These are phyloP conservation scores for Cladosporium halotolerans DNA, from an alignment of 2,329 filamentous ascomycete genomes.

Conservation along the genomic window DNA sequence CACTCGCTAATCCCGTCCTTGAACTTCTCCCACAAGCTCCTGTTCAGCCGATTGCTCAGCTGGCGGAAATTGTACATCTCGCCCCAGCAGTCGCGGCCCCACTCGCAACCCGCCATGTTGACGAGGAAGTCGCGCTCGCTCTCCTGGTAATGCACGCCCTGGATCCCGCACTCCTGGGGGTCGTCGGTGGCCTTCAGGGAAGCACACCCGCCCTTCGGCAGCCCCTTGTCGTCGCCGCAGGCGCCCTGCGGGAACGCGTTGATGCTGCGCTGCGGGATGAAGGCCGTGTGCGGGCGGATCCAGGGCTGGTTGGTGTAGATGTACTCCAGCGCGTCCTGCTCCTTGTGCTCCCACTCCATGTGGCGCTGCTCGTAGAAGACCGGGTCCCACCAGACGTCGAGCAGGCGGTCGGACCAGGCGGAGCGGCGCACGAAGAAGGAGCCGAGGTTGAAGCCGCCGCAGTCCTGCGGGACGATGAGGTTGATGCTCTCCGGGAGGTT, in stretches of 20 bases:
- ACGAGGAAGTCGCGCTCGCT: conserved; percentile 86
- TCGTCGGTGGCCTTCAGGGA: conserved; percentile 14
- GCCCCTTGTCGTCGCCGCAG: conserved; percentile 69
- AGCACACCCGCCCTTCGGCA: conserved; percentile 47
- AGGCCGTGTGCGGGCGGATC: conserved; percentile 81
- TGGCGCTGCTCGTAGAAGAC: conserved; percentile 97
- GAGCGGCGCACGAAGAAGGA: conserved; percentile 88
- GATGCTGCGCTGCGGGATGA: conserved; percentile 83
- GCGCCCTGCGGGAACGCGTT: conserved; percentile 92
- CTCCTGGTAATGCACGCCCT: conserved; percentile 73
- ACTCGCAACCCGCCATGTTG: conserved; percentile 98
- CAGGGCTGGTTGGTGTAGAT: conserved; percentile 88
- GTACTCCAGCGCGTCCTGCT: conserved; percentile 91
- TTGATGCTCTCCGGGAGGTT: conserved; percentile 73
- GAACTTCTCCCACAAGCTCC: conserved; percentile 68
- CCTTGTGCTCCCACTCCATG: conserved; percentile 98
- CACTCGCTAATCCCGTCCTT: conserved; percentile 34
- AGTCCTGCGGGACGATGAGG: conserved; percentile 86
- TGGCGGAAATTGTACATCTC: conserved; percentile 96
- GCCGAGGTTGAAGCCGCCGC: conserved; percentile 89
- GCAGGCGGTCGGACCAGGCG: conserved; percentile 80
- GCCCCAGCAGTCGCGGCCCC: conserved; percentile 93
- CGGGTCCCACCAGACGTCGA: conserved; percentile 98
- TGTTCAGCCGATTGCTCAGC: conserved; percentile 83
- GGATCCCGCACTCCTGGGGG: conserved; percentile 26